Base-by-base conservation (phyloP, 176 grass and related monocot species). In the Triticum aestivum region DNA sequence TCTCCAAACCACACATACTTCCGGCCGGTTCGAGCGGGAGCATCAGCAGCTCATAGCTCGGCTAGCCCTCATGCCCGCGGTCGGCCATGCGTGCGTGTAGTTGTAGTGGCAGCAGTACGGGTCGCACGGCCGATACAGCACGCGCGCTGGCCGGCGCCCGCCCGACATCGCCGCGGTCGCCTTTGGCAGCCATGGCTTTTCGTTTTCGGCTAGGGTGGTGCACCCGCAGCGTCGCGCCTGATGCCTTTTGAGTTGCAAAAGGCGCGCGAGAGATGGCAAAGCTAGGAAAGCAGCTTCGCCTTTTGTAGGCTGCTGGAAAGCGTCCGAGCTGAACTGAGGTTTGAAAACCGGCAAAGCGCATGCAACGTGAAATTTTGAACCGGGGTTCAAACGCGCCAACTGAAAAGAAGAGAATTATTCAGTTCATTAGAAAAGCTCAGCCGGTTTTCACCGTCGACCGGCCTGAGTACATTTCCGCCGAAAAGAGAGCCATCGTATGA, bases 171-270 rank as follows among this genome's bases (percentile, higher is more conserved):
- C 14, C 11, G 71, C 71, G 6, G 58, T 1, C 45, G 14, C 3
- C 8, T 20, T 79, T 44, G 34, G 2, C 54, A 24, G 0, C 77
- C 52, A 26, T 64, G 24, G 85, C 78, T 81, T 79, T 86, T 7
- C 65, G 76, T 81, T 79, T 86, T 4, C 65, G 76, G 83, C 63
- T 5, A 21, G 65, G 85, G 24, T 75, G 26, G 72, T 80, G 69
- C 80, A 12, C 34, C 79, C 15, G 65, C 14, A 1, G 21, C 27
- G 11, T 26, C 0, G 73, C 42, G 21, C 17, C 75, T 23, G 42
- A 34, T 54, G 30, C 1, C 69, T 87, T 41, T 87, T 11, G 85
- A 38, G 85, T 23, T 11, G 14, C 32, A 39, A 88, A 84, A 89
- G 87, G 15, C 81, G 23, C 75, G 30, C 39, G 72, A 18, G 65